Evolutionary conservation across 257 asterid genomes (phyloP).

Genomic region (Nyctanthes arbortristis): DNA sequence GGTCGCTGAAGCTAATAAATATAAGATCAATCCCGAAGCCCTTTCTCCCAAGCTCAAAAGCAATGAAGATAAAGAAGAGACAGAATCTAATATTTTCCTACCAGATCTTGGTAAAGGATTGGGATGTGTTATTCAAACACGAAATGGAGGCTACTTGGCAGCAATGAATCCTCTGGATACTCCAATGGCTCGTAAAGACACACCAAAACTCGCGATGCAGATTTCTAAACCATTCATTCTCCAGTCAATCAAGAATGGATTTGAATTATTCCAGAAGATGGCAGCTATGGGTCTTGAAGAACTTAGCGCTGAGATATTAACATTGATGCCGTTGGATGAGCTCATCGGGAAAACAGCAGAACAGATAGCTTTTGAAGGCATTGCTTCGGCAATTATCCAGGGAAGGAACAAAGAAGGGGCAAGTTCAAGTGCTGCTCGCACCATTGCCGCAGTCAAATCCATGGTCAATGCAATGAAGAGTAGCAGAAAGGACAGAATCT

Average conservation of each 20-base stretch:
- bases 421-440: conserved; percentile 80
- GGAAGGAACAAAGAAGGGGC: conserved; percentile 85
- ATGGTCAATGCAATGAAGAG: conserved; percentile 64
- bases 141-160: conserved; percentile 81
- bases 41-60: conserved; percentile 18
- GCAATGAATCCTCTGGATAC: conserved; percentile 72
- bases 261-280: conserved; percentile 71
- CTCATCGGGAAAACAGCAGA: conserved; percentile 85
- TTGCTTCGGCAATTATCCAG: conserved; percentile 77
- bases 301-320: conserved; percentile 50
- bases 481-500: conserved; percentile 62
- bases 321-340: conserved; percentile 84
- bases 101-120: conserved; percentile 91
- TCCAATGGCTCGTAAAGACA: conserved; percentile 43
- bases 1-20: conserved; percentile 35
- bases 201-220: conserved; percentile 86
- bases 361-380: conserved; percentile 93
- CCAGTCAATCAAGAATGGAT: conserved; percentile 45
- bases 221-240: conserved; percentile 67
- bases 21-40: conserved; percentile 28
- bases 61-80: conserved; percentile 27
- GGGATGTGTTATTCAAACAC: conserved; percentile 82
- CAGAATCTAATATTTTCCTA: conserved; percentile 37
- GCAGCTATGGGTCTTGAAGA: conserved; percentile 68
- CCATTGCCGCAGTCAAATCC: conserved; percentile 62